Evolutionary conservation across 192 early-diverging fungal species (phyloP).

Genomic region (Coemansia sp.): DNA sequence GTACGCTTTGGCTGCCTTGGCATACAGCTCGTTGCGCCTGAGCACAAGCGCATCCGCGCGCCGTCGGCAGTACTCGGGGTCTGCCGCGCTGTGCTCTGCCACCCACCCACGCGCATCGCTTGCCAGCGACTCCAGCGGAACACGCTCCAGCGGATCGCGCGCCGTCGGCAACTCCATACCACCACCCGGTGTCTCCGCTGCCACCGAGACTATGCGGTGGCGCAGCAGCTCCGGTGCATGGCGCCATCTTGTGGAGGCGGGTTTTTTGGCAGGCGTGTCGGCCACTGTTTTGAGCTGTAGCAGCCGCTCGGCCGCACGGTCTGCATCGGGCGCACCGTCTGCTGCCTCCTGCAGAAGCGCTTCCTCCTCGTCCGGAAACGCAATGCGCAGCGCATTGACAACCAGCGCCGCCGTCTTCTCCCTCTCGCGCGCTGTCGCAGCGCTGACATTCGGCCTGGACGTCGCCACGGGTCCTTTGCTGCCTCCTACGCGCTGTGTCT

Average conservation of each 20-base stretch:
- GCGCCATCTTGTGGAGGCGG: slow-evolving; percentile 20
- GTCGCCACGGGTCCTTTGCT: slow-evolving; percentile 5
- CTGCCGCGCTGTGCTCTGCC: slow-evolving; percentile 15
- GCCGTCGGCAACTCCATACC: background rate
- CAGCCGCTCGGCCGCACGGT: slow-evolving; percentile 26
- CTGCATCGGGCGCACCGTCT: slow-evolving; percentile 10
- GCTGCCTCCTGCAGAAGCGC: slow-evolving; percentile 24
- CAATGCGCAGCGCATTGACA: slow-evolving; percentile 6
- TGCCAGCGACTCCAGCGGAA: slow-evolving; percentile 31
- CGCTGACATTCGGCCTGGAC: background rate
- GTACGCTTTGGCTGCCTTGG: slow-evolving; percentile 41
- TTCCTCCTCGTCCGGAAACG: slow-evolving; percentile 27
- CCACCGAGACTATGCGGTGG: slow-evolving; percentile 14
- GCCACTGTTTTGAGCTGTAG: slow-evolving; percentile 8
- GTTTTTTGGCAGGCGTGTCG: slow-evolving; percentile 5
- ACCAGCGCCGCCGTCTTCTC: background rate
- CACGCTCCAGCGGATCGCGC: slow-evolving; percentile 23
- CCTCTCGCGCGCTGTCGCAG: background rate
- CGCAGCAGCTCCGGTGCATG: slow-evolving; percentile 22
- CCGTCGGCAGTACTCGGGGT: slow-evolving; percentile 37
- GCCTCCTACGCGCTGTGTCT: background rate
- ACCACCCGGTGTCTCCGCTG: no score
- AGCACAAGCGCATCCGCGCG: slow-evolving; percentile 14
- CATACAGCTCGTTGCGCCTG: slow-evolving; percentile 47
- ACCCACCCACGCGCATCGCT: slow-evolving; percentile 40